Conservation (phyloP, 2,329 filamentous ascomycete genomes). For the Ceratocystis variospora region DNA sequence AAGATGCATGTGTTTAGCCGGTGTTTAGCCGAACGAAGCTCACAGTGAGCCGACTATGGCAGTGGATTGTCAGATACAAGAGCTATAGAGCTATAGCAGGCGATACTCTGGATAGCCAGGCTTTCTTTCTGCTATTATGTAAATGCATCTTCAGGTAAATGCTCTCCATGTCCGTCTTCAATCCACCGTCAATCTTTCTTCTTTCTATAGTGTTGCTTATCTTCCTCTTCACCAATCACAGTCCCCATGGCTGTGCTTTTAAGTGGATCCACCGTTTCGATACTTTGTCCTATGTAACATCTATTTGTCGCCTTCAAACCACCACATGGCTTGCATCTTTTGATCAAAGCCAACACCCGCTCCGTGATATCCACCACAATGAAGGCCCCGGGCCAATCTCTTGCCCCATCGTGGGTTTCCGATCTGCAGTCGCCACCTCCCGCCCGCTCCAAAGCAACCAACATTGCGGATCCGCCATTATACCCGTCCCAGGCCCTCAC, state of each 20-base stretch:
- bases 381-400: background rate
- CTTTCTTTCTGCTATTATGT: no score
- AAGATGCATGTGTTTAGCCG: background rate
- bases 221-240: background rate
- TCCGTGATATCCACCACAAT: background rate
- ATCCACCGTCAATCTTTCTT: background rate
- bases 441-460: constrained; percentile 49
- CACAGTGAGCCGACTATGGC: no score
- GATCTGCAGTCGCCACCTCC: constrained; percentile 60
- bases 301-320: background rate
- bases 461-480: constrained; percentile 74
- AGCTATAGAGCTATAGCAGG: no score
- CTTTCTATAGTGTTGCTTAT: background rate
- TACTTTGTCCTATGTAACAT: background rate
- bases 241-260: background rate
- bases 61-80: no score
- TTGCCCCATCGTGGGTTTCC: constrained; percentile 63
- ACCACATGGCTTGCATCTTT: background rate
- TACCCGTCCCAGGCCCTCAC: constrained; percentile 44
- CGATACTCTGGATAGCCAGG: no score
- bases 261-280: background rate
- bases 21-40: background rate
- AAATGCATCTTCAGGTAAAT: no score
- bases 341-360: background rate
- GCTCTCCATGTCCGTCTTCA: background rate